These are phyloP conservation scores for Xylariaceae sp. DNA, from an alignment of 2,329 filamentous ascomycete species.

Conservation along the genomic window DNA sequence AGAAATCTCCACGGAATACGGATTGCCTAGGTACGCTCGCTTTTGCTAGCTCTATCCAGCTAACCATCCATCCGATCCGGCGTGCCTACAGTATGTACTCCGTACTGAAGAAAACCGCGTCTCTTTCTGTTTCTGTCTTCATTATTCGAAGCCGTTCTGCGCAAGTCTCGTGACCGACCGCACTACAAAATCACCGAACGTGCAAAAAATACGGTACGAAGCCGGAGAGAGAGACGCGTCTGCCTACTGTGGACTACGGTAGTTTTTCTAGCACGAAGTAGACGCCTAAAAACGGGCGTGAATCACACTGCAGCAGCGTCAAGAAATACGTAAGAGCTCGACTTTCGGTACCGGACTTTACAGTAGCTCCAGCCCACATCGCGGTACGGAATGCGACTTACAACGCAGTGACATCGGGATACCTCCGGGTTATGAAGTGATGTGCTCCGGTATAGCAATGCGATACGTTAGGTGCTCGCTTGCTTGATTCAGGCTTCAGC, in stretches of 20 bases:
- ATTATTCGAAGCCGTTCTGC: not conserved
- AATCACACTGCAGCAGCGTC: not conserved
- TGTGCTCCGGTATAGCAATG: too few relatives aligned
- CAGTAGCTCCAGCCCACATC: not conserved
- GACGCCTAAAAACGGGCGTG: not conserved
- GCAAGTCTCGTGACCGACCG: slow-evolving; percentile 16
- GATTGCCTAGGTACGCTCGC: not conserved
- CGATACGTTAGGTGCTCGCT: not conserved
- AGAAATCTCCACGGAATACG: too few relatives aligned
- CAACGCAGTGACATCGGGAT: too few relatives aligned
- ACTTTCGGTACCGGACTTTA: not conserved
- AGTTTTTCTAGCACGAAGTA: not conserved
- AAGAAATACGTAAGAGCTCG: not conserved
- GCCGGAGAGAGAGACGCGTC: not conserved
- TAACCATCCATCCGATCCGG: not conserved
- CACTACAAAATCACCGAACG: slow-evolving; percentile 2
- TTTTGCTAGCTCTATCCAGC: not conserved
- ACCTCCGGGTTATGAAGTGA: too few relatives aligned
- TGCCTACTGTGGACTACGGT: not conserved
- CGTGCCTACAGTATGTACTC: not conserved
- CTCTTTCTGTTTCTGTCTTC: not conserved
- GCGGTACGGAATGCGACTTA: too few relatives aligned
- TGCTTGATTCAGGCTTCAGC: not conserved
- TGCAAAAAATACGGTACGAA: not conserved
- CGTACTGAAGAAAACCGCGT: not conserved